These are phyloP conservation scores for Fusarium cicatricum DNA, from an alignment of 2,329 filamentous ascomycete species.

Conservation along the genomic window DNA sequence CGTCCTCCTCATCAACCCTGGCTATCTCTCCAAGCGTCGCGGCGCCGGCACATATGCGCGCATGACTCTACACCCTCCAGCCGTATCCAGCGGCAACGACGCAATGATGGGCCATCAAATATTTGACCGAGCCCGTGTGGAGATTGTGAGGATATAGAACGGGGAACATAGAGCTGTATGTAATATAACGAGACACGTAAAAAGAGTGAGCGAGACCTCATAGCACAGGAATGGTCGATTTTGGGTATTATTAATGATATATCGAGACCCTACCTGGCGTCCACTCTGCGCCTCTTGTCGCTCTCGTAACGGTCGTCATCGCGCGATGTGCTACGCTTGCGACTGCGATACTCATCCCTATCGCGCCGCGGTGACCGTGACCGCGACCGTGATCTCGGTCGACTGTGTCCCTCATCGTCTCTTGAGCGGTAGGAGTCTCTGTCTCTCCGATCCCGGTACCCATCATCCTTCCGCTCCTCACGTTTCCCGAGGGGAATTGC, in stretches of 20 bases:
- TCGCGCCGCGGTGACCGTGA: conserved; percentile 63
- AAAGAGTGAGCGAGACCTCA: conserved; percentile 4
- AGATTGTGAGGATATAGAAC: conserved; percentile 78
- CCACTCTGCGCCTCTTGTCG: conserved; percentile 68
- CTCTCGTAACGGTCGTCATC: conserved; percentile 62
- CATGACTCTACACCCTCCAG: conserved; percentile 75
- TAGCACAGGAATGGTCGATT: conserved; percentile 11
- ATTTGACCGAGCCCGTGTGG: conserved; percentile 84
- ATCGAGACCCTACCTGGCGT: conserved; percentile 47
- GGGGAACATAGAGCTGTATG: conserved; percentile 14
- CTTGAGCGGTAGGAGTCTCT: conserved; percentile 39
- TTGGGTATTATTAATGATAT: conserved; percentile 41
- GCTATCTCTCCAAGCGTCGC: conserved; percentile 82
- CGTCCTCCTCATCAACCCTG: conserved; percentile 90
- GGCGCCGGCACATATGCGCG: conserved; percentile 87
- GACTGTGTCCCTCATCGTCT: conserved; percentile 26
- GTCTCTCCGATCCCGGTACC: conserved; percentile 39
- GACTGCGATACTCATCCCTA: conserved; percentile 55
- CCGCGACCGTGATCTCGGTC: conserved; percentile 49
- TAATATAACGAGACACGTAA: conserved; percentile 35
- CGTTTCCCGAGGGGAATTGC: conserved; percentile 73
- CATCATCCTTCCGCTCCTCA: conserved; percentile 38
- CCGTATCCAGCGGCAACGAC: conserved; percentile 63
- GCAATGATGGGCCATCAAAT: conserved; percentile 76
- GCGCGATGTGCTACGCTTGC: conserved; percentile 66